Percentiles rank a stretch among this genome's conserved stretches.
phyloP scores from a whole-genome alignment of 345 rosid genomes.

The Litchi chinensis region DNA sequence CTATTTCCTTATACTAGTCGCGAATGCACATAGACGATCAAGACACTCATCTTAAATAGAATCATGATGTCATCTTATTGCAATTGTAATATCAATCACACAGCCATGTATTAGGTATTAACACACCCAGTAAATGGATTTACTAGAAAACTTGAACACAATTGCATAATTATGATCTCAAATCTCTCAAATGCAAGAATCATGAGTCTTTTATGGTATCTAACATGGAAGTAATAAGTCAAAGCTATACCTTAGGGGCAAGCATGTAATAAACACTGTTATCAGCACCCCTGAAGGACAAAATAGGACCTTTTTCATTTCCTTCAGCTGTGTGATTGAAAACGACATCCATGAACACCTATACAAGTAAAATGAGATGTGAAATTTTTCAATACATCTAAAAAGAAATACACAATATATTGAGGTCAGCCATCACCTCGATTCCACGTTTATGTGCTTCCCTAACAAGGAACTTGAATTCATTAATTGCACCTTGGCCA shows the following conservation, averaged over 20 bases:
- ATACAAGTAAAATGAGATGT: constrained; percentile 34
- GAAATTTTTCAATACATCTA: constrained; percentile 19
- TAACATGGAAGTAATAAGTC: constrained; percentile 6
- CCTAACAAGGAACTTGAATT: constrained; percentile 78
- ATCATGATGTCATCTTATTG: not conserved
- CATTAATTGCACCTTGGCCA: constrained; percentile 78
- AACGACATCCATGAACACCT: constrained; percentile 96
- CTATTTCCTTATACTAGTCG: not conserved
- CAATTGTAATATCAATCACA: too few relatives aligned
- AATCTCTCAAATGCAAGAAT: not conserved
- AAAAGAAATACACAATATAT: constrained; percentile 12
- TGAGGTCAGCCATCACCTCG: constrained; percentile 59
- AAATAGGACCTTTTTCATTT: constrained; percentile 83
- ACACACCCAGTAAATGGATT: too few relatives aligned
- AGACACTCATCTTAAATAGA: not conserved
- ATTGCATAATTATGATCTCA: not conserved
- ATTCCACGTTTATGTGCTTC: constrained; percentile 97
- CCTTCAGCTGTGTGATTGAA: constrained; percentile 99
- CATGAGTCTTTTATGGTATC: not conserved
- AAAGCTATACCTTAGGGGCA: constrained; percentile 82
- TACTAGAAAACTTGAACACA: not conserved
- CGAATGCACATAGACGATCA: not conserved
- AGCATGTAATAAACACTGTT: constrained; percentile 94
- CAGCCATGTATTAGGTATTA: too few relatives aligned
- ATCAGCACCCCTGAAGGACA: constrained; percentile 92